phyloP scores from a whole-genome alignment of 495 filamentous ascomycete species.

The Penicillium robsamsonii region DNA sequence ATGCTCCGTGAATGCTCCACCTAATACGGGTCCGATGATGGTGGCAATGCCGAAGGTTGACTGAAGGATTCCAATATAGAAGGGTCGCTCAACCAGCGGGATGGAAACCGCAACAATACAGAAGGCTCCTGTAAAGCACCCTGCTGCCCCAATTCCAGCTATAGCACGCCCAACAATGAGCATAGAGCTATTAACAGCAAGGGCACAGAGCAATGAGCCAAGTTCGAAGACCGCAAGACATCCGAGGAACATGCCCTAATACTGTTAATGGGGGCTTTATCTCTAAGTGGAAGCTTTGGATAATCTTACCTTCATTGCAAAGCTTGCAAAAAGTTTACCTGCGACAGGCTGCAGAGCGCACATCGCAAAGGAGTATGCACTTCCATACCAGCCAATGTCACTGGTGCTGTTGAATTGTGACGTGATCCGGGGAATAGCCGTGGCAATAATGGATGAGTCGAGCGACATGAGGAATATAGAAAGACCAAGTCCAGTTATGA shows the following conservation, averaged over 20 bases:
- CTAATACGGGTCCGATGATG: slow-evolving; percentile 53
- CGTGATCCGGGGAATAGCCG: slow-evolving; percentile 21
- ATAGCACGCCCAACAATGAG: slow-evolving; percentile 14
- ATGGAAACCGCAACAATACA: slow-evolving; percentile 8
- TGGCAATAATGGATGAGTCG: slow-evolving; percentile 17
- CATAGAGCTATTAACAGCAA: slow-evolving; percentile 9
- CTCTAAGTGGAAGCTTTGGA: no score
- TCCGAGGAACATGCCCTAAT: slow-evolving; percentile 1
- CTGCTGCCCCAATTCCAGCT: slow-evolving; percentile 11
- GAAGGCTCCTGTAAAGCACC: slow-evolving; percentile 8
- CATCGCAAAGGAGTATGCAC: slow-evolving; percentile 14
- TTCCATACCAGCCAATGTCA: slow-evolving; percentile 16
- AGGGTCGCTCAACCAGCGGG: slow-evolving; percentile 3
- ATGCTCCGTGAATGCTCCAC: slow-evolving; percentile 39
- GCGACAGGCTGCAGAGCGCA: slow-evolving; percentile 12
- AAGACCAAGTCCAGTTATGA: no score
- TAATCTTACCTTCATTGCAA: no score
- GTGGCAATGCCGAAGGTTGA: slow-evolving; percentile 18
- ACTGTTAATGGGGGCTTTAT: not conserved
- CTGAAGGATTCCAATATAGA: slow-evolving; percentile 11
- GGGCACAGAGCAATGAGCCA: slow-evolving; percentile 11
- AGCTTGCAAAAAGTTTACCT: slow-evolving; percentile 5
- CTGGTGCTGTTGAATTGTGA: slow-evolving; percentile 14
- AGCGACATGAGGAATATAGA: slow-evolving; percentile 12
- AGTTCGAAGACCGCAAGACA: slow-evolving; percentile 11